phyloP scores from a whole-genome alignment of 805 yeast genomes.

The Ogataea sp. region DNA sequence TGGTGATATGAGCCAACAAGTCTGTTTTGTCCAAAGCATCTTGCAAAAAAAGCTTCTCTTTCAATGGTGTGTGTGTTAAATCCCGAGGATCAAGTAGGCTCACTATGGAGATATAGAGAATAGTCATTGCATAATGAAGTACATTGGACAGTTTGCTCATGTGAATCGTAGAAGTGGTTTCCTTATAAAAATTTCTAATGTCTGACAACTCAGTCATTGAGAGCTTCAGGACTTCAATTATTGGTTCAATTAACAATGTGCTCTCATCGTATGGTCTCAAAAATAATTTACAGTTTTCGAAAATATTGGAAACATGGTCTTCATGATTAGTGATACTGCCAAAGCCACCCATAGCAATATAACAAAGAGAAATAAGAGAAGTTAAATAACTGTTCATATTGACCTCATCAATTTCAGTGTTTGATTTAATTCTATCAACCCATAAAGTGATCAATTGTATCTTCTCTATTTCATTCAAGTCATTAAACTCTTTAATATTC shows the following conservation, averaged over 20 bases:
- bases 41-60: conserved; percentile 2
- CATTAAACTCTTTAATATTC: neutral
- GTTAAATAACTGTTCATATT: neutral
- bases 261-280: neutral
- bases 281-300: neutral
- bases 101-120: conserved; percentile 10
- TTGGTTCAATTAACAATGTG: neutral
- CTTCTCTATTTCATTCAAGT: neutral
- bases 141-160: conserved; percentile 16
- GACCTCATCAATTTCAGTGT: neutral
- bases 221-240: neutral
- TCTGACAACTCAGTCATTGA: neutral
- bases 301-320: neutral
- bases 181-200: conserved; percentile 4
- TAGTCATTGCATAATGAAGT: conserved; percentile 22
- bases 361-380: conserved; percentile 2
- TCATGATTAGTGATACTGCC: neutral
- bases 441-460: neutral
- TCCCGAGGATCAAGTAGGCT: neutral
- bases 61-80: neutral
- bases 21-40: conserved; percentile 18
- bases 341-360: conserved; percentile 8
- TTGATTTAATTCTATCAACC: no score
- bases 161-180: neutral
- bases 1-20: conserved; percentile 36